A percentile compares a stretch with the other conserved stretches of the same genome.
phyloP scores from a whole-genome alignment of 1,284 basidiomycete species.

The Blastosporella zonata region DNA sequence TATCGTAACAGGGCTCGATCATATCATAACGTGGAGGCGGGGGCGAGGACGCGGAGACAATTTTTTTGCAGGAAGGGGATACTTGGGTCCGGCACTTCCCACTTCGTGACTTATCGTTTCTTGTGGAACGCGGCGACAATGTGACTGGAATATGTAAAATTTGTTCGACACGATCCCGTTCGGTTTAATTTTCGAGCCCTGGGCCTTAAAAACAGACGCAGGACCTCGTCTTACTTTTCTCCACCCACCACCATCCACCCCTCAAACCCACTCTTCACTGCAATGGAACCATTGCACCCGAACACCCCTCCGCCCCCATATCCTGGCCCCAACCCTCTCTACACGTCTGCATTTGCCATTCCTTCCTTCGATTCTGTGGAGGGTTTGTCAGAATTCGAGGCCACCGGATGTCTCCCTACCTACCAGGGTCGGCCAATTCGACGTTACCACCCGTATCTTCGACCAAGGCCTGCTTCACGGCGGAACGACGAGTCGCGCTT shows the following conservation, averaged over 20 bases:
- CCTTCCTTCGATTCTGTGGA: slow-evolving; percentile 11
- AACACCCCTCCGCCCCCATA: slow-evolving; percentile 2
- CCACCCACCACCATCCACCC: neutral
- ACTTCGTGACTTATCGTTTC: neutral
- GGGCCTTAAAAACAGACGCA: neutral
- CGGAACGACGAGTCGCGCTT: neutral
- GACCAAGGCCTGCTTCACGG: neutral
- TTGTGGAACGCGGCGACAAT: neutral
- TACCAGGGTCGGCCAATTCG: slow-evolving; percentile 9
- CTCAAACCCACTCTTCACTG: neutral
- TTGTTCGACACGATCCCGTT: neutral
- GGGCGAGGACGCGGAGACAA: neutral
- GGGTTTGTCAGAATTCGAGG: slow-evolving; percentile 1
- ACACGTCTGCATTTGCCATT: neutral
- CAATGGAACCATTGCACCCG: neutral
- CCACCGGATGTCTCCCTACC: slow-evolving; percentile 6
- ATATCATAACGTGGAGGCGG: neutral
- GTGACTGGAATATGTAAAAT: neutral
- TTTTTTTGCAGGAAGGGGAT: neutral
- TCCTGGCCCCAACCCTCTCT: neutral
- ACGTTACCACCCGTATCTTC: slow-evolving; percentile 11
- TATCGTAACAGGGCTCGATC: neutral
- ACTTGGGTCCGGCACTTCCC: neutral
- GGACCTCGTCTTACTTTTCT: neutral
- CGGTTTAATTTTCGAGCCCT: neutral